Base-by-base conservation (phyloP, 2,329 filamentous ascomycete species). In the Dactylellina haptotyla region DNA sequence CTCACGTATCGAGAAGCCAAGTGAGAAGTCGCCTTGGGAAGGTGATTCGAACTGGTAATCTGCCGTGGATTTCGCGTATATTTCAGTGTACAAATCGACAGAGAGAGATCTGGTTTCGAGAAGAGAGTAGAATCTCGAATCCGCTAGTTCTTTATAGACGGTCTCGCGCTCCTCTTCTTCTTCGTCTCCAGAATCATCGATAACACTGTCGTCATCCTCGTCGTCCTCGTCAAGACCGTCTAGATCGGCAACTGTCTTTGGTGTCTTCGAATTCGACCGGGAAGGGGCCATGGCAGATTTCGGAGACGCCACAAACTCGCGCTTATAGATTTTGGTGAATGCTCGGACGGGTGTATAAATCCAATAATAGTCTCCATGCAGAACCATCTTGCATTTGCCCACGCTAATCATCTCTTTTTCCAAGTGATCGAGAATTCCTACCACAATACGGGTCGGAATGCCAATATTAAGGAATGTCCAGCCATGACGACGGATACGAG, bases 381-480 rank as follows among this genome's bases (percentile, higher is more conserved):
- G 34, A n/a, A 75, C 70, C 70, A 75, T 75, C 37, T 69, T 67
- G 26, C 70, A 75, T 41, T 67, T 67, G 41, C 70, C 70, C 43
- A 75, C 57, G 32, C 70, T 64, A 18, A 73, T 20, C 5, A 73
- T 6, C 16, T 73, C 69, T 25, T 73, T 73, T 20, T 75, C 70
- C 32, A 75, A 25, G 25, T 69, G 63, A n/a, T 67, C 70, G 32
- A 75, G 62, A 25, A 75, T 62, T 34, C 70, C 63, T n/a, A 69
- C 63, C 5, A 69, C 70, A 23, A 75, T 69, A 14, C 64, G 62
- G 32, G 64, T 75, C 9, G 70, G 70, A 12, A 75, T 69, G 25
- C 70, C 70, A 16, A 75, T 69, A 32, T 75, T 75, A 32, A 75
- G 63, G 51, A 75, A 75, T 26, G 70, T 75, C 70, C 70, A 75